Base-by-base conservation (phyloP, 345 rosid genomes). In the Salix exigua region DNA sequence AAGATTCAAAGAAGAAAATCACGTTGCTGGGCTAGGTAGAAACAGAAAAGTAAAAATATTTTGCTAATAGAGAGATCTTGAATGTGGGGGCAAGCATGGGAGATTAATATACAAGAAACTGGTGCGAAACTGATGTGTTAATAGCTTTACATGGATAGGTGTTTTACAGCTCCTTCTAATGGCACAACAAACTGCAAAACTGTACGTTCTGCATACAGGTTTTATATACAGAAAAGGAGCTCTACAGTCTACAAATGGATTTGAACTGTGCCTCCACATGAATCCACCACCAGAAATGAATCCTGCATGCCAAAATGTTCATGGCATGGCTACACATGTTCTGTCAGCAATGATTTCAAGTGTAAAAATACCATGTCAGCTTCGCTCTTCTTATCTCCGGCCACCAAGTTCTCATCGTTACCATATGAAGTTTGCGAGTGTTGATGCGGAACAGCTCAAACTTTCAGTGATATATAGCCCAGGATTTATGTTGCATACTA, bases 401-500 rank as follows among this genome's bases (percentile, higher is more conserved):
- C 69, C 30, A 30, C 69, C 67, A 71, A 25, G 46, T 78, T 44
- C 55, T 28, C 18, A n/a, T 37, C 18, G 30, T 19, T 40, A 28
- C 19, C 4, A 13, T 4, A 26, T 13, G 44, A 28, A 61, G 70
- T 77, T 65, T 40, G 23, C 11, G 25, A 42, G 16, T 71, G 25
- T 72, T 7, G 68, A 18, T 14, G 51, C 67, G 7, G 28, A n/a
- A 37, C 69, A 50, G 14, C 75, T 46, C 71, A 50, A 73, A 61
- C 66, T 67, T 64, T 16, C 48, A 31, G 68, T 17, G 48, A 38
- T 17, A 51, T n/a, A 51, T 33, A 13, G 14, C 71, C 66, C 14
- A 40, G 66, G 66, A 77, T 74, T 77, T 77, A 77, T 66, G 68
- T 35, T 61, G 7, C 55, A 38, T 31, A 18, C 72, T 19, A 6